A percentile compares a stretch with the other conserved stretches of the same genome.
Conservation (phyloP, 2,329 filamentous ascomycete genomes). For the Fusarium sp. region DNA sequence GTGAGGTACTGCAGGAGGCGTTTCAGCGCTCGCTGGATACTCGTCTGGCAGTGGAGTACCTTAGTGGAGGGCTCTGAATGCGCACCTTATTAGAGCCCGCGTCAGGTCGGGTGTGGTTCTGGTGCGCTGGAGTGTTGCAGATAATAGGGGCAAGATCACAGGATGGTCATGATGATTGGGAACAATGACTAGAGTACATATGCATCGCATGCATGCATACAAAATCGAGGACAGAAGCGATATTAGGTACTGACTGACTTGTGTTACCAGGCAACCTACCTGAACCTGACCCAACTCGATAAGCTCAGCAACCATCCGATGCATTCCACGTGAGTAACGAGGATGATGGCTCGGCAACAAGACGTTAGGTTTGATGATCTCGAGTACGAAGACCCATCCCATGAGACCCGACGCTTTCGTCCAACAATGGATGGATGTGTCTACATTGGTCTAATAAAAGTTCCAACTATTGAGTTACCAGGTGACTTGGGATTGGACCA, state of each 20-base stretch:
- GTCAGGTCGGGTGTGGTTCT: background rate
- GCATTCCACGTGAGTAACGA: constrained; percentile 18
- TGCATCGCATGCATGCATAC: background rate
- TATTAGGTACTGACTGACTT: background rate
- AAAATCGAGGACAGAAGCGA: background rate
- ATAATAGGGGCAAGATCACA: constrained; percentile 42
- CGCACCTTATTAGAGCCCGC: background rate
- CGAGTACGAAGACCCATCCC: background rate
- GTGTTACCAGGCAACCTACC: constrained; percentile 1
- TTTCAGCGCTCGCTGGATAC: constrained; percentile 31
- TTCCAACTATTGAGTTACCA: constrained; percentile 23
- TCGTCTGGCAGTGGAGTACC: constrained; percentile 26
- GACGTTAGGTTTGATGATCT: background rate
- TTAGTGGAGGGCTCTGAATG: background rate
- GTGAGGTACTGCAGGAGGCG: constrained; percentile 30
- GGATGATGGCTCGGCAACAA: constrained; percentile 14
- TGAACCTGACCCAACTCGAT: background rate
- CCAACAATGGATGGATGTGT: background rate
- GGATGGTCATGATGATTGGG: background rate
- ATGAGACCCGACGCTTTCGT: background rate
- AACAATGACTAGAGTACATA: background rate
- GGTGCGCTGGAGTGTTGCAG: constrained; percentile 41
- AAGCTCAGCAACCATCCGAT: constrained; percentile 18
- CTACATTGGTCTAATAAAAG: constrained; percentile 5
- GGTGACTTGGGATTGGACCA: constrained; percentile 29